Base-by-base conservation (phyloP, 139 green algal genomes). In the Haematococcus sp. region DNA sequence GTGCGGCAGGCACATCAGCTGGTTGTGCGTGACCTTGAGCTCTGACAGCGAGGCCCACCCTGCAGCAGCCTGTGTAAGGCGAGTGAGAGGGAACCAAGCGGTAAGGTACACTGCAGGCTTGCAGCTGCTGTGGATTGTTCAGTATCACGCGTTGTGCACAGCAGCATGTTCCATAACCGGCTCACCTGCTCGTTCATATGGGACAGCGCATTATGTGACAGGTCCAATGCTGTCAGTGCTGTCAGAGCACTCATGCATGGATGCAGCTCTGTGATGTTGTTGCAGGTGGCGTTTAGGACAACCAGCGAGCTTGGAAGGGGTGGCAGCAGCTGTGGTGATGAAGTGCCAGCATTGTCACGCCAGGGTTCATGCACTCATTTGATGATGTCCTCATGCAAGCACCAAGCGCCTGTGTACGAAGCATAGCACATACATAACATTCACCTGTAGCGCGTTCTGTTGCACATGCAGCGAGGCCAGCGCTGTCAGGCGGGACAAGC, bases 1-100 rank as follows among this genome's bases (percentile, higher is more conserved):
- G 35, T 44, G 44, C 0, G 71, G 67, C 40, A 90, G 61, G 54
- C 43, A 69, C 17, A 30, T n/a, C 54, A 90, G 65, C 33, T 71
- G 68, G 71, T 90, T 90, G 5, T 63, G 68, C 19, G 68, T 27
- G 31, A 76, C 20, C 4, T 85, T 73, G 2, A 90, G 61, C 70
- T 86, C 82, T 7, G 66, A 69, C 35, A 91, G 68, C 40, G 40
- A 49, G 40, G 11, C 40, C 40, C 40, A 49, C 7, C 40, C 40
- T 7, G 7, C 40, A 74, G 63, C 51, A 74, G 52, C 17, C 15
- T 17, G 7, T 28, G 25, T n/a, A n/a, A n/a, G n/a, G n/a, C n/a
- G n/a, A n/a, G n/a, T n/a, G n/a, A n/a, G n/a, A n/a, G n/a, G n/a
- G n/a, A n/a, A n/a, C n/a, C n/a, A n/a, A n/a, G n/a, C n/a, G n/a